phyloP scores from a whole-genome alignment of 345 rosid species.

The Moringa oleifera region DNA sequence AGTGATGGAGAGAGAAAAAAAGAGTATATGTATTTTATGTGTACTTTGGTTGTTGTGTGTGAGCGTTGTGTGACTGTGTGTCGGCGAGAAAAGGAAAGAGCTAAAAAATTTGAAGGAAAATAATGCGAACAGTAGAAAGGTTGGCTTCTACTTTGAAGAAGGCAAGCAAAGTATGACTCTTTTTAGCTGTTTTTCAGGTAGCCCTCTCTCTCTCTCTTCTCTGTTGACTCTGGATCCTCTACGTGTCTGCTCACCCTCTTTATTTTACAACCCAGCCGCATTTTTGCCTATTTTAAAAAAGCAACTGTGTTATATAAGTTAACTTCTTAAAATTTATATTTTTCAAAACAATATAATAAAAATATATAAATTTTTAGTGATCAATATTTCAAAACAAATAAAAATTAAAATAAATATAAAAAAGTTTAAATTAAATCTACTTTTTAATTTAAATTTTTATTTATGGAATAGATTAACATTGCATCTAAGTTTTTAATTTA shows the following conservation, averaged over 20 bases:
- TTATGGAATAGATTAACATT: too few relatives aligned
- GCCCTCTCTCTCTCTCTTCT: background rate
- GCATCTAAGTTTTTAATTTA: too few relatives aligned
- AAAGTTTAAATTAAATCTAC: too few relatives aligned
- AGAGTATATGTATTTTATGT: background rate
- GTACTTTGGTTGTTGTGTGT: background rate
- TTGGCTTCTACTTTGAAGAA: slow-evolving; percentile 1
- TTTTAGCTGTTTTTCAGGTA: background rate
- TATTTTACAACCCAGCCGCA: background rate
- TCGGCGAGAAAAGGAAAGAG: slow-evolving; percentile 30
- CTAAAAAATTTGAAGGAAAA: background rate
- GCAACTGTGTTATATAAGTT: too few relatives aligned
- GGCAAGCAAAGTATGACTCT: slow-evolving; percentile 15
- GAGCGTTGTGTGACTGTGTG: slow-evolving; percentile 16
- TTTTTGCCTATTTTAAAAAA: too few relatives aligned
- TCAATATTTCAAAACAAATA: too few relatives aligned
- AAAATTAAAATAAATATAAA: too few relatives aligned
- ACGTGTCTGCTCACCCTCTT: background rate
- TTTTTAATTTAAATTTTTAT: too few relatives aligned
- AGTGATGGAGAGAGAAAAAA: slow-evolving; percentile 32
- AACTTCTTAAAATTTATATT: too few relatives aligned
- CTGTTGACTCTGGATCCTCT: slow-evolving; percentile 9
- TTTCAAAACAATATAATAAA: too few relatives aligned
- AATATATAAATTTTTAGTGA: too few relatives aligned
- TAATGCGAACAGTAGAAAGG: background rate